These are phyloP conservation scores for Sporisorium graminicola DNA, from an alignment of 1,284 basidiomycete species.

Conservation along the genomic window DNA sequence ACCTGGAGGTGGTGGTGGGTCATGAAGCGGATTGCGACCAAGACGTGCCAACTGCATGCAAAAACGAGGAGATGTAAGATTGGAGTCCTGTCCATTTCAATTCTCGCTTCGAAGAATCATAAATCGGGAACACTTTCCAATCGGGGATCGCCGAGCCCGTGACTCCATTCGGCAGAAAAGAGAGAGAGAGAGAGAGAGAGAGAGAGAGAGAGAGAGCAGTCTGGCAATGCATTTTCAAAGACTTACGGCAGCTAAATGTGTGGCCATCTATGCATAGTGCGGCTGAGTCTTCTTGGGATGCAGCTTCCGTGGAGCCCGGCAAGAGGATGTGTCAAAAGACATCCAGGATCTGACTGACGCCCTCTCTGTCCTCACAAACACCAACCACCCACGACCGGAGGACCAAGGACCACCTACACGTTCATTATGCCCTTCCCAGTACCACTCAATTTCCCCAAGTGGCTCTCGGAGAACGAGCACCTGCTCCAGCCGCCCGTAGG, in stretches of 20 bases:
- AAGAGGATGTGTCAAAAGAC: neutral
- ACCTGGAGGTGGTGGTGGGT: neutral
- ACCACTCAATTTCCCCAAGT: conserved; percentile 69
- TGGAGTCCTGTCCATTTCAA: too few relatives aligned
- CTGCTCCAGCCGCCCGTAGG: conserved; percentile 69
- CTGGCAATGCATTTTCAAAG: too few relatives aligned
- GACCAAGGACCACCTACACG: neutral
- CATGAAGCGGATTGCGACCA: neutral
- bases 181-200: neutral
- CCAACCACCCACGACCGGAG: neutral
- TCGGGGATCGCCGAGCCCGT: neutral
- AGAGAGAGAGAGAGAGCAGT: too few relatives aligned
- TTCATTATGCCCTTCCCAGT: conserved; percentile 50
- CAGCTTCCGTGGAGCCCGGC: neutral
- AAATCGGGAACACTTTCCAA: neutral
- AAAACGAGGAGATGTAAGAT: too few relatives aligned
- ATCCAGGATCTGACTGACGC: neutral
- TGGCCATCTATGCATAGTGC: neutral
- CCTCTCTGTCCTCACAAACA: neutral
- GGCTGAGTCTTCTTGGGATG: neutral
- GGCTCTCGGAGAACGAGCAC: conserved; percentile 68
- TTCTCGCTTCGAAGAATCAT: too few relatives aligned
- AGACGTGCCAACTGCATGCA: too few relatives aligned
- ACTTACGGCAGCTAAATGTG: too few relatives aligned
- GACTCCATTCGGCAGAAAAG: neutral